Conservation (phyloP, 1,139 yeast genomes). For the Kodamaea fungicola region DNA sequence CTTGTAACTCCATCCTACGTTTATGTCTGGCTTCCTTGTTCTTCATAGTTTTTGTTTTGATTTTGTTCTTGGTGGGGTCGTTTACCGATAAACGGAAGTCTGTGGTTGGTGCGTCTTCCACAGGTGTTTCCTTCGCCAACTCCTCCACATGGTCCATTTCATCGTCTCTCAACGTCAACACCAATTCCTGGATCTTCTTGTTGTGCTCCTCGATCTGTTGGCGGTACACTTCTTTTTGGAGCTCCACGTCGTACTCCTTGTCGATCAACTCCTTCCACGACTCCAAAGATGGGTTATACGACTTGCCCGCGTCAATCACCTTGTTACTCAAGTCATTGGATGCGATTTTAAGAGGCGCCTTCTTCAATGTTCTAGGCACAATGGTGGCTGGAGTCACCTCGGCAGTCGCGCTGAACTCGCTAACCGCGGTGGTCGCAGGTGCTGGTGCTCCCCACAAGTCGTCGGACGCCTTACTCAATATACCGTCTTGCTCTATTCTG, state of each 20-base stretch:
- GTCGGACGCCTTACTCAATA: slow-evolving; percentile 45
- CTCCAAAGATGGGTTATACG: slow-evolving; percentile 86
- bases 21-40: slow-evolving; percentile 67
- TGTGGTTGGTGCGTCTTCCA: slow-evolving; percentile 24
- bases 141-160: slow-evolving; percentile 48
- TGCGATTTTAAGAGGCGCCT: slow-evolving; percentile 49
- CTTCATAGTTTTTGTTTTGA: slow-evolving; percentile 75
- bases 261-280: slow-evolving; percentile 76
- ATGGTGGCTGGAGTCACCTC: slow-evolving; percentile 49
- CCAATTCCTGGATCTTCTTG: slow-evolving; percentile 59
- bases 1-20: slow-evolving; percentile 53
- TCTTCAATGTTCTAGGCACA: slow-evolving; percentile 55
- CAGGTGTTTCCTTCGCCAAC: slow-evolving; percentile 40
- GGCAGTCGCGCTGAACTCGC: slow-evolving; percentile 36
- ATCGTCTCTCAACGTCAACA: slow-evolving; percentile 57
- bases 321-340: slow-evolving; percentile 28
- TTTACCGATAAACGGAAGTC: slow-evolving; percentile 60
- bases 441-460: slow-evolving; percentile 66
- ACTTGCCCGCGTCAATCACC: slow-evolving; percentile 80
- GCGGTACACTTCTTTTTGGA: slow-evolving; percentile 63
- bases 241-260: slow-evolving; percentile 64
- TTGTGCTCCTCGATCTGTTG: slow-evolving; percentile 57
- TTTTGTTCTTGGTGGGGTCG: slow-evolving; percentile 63
- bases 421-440: slow-evolving; percentile 24
- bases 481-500: slow-evolving; percentile 59